Base-by-base conservation (phyloP, 1,284 basidiomycete species). In the Porogramme epimiltina region DNA sequence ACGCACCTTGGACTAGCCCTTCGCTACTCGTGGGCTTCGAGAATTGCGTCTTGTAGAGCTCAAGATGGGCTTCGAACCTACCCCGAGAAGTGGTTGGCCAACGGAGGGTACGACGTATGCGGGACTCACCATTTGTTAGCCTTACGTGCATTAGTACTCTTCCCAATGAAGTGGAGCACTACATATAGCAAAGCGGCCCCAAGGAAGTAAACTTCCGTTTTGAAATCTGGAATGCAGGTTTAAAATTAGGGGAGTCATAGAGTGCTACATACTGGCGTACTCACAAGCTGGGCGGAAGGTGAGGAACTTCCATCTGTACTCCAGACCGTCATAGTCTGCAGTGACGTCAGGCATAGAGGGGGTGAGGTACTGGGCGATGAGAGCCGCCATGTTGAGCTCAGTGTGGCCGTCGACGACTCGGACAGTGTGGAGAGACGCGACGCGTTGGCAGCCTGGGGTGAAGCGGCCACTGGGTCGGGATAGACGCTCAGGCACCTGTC, bases 201-300 rank as follows among this genome's bases (percentile, higher is more conserved):
- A 15, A 90, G 60, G 41, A 90, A 75, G 54, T 75, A 74, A 0
- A 72, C 77, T 68, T 95, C 92, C 19, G 73, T 74, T 66, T 84
- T 73, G 72, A 94, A 87, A 20, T 83, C 85, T 82, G 54, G 19
- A 18, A 26, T 22, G 26, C 25, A n/a, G 6, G 44, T 26, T 19
- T 47, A 22, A 43, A 36, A 36, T 22, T 6, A 6, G 34, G 34
- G 34, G 16, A 9, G 5, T 37, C 13, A 16, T 37, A 5, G n/a
- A 37, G 16, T n/a, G n/a, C n/a, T n/a, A n/a, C n/a, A n/a, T 37
- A 9, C 9, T 13, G 9, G n/a, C n/a, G 10, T 33, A 72, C 83
- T 54, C 62, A 89, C 88, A 68, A n/a, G 86, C 88, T 11, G 93
- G 93, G 45, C 91, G 76, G 72, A 95, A 91, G 40, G 85, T 81